Conservation (phyloP, 345 rosid genomes). For the Xanthoceras sorbifolium region DNA sequence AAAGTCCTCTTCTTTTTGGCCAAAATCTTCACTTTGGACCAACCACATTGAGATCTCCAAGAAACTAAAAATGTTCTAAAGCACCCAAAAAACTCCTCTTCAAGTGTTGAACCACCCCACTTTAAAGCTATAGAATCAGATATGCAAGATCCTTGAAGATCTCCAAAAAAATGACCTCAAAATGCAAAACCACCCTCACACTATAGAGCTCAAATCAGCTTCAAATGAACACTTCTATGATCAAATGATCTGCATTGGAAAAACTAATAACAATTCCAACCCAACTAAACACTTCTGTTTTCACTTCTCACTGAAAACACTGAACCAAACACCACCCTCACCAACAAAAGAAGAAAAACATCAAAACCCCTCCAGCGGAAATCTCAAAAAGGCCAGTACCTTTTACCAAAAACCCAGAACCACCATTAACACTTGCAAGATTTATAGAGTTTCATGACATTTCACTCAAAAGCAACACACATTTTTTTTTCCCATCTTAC, state of each 20-base stretch:
- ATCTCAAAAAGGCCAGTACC: not conserved
- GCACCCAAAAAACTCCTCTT: not conserved
- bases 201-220: slow-evolving; percentile 11
- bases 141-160: slow-evolving; percentile 22
- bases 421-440: not conserved
- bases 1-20: not conserved
- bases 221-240: slow-evolving; percentile 8
- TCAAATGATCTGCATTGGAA: not conserved
- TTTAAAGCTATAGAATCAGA: slow-evolving; percentile 14
- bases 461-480: not conserved
- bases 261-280: slow-evolving; percentile 1
- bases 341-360: slow-evolving; percentile 20
- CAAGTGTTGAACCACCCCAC: not conserved
- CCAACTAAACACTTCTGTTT: not conserved
- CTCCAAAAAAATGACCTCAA: slow-evolving; percentile 1
- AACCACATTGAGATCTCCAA: not conserved
- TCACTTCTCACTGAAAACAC: not conserved
- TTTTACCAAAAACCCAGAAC: not conserved
- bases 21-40: not conserved
- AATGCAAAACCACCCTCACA: not conserved
- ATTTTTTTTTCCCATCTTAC: not conserved
- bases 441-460: not conserved
- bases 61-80: slow-evolving; percentile 2
- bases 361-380: not conserved
- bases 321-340: slow-evolving; percentile 13